A percentile compares a stretch with the other conserved stretches of the same genome.
phyloP scores from a whole-genome alignment of 176 grass and related monocot genomes.

The Musa acuminata region DNA sequence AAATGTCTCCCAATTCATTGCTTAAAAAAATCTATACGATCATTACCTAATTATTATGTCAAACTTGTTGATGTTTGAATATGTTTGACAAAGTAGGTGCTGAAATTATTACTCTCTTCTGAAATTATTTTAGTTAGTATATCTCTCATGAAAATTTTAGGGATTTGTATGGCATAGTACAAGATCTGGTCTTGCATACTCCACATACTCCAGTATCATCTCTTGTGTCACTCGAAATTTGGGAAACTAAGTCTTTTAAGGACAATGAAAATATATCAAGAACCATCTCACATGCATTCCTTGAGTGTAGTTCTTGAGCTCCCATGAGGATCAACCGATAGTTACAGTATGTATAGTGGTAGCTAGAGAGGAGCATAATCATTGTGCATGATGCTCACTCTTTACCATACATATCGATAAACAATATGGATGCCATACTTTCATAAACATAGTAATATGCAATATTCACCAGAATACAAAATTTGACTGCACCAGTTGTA shows the following conservation, averaged over 20 bases:
- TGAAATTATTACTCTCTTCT: too few relatives aligned
- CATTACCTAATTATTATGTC: too few relatives aligned
- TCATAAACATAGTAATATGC: background rate
- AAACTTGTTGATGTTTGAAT: too few relatives aligned
- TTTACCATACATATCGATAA: background rate
- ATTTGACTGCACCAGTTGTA: background rate
- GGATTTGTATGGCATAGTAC: background rate
- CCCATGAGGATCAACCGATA: background rate
- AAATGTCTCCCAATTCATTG: too few relatives aligned
- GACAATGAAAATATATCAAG: background rate
- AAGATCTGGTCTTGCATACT: background rate
- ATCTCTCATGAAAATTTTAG: background rate
- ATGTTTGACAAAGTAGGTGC: too few relatives aligned
- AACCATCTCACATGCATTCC: background rate
- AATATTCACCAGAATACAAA: background rate
- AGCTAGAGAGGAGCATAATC: background rate
- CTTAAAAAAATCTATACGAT: too few relatives aligned
- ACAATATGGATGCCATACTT: background rate
- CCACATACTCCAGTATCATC: background rate
- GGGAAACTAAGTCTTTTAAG: background rate
- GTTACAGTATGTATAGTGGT: background rate
- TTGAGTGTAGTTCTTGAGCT: background rate
- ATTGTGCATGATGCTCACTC: background rate
- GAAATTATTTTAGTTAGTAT: too few relatives aligned
- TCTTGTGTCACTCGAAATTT: background rate